Evolutionary conservation across 2,329 filamentous ascomycete species (phyloP).

Genomic region (Venturia carpophila): DNA sequence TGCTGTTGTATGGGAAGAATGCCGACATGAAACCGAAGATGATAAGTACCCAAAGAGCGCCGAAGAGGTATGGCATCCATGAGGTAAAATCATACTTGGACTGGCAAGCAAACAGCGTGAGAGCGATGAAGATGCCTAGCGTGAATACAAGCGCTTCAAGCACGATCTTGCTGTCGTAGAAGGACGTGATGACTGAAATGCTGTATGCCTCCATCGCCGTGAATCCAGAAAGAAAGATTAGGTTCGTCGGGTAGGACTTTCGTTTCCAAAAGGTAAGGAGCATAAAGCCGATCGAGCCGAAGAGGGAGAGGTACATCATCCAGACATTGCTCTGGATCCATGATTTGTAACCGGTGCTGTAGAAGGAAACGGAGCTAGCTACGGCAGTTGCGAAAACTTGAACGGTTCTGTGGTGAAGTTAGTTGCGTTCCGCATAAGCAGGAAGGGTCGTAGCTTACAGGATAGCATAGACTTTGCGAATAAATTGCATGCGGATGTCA

Average conservation of each 20-base stretch:
- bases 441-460: constrained; percentile 43
- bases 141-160: constrained; percentile 87
- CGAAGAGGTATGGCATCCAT: constrained; percentile 94
- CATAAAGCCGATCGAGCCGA: constrained; percentile 78
- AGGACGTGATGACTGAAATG: constrained; percentile 85
- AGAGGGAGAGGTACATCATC: constrained; percentile 79
- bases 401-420: constrained; percentile 50
- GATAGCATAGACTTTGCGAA: constrained; percentile 97
- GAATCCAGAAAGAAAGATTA: constrained; percentile 85
- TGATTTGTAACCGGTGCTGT: constrained; percentile 64
- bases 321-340: constrained; percentile 83
- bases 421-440: constrained; percentile 3
- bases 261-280: constrained; percentile 89
- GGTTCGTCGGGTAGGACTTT: constrained; percentile 89
- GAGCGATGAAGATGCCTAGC: constrained; percentile 53
- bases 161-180: constrained; percentile 77
- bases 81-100: constrained; percentile 96
- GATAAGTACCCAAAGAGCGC: constrained; percentile 79
- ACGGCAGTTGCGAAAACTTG: constrained; percentile 80
- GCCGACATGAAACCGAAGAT: constrained; percentile 87
- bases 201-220: constrained; percentile 90
- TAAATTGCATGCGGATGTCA: constrained; percentile 93
- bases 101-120: constrained; percentile 85
- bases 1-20: constrained; percentile 80
- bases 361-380: constrained; percentile 79